Percentiles rank a stretch among this genome's conserved stretches.
Evolutionary conservation across 352 stramenopile genomes (phyloP).

Genomic region (Phytophthora sansomeana): DNA sequence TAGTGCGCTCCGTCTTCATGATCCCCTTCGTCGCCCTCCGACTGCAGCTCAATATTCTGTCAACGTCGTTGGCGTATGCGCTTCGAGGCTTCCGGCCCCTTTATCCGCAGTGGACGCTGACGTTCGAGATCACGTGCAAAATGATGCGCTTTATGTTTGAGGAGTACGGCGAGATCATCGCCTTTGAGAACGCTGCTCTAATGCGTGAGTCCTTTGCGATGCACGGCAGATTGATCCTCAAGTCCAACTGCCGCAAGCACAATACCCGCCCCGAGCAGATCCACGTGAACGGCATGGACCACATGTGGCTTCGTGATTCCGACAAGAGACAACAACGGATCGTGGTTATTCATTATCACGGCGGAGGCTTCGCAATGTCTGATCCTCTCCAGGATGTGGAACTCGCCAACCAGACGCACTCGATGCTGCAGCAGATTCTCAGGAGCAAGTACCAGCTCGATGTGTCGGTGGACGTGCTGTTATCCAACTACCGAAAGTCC

Average conservation of each 20-base stretch:
- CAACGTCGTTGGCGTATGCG: constrained; percentile 9
- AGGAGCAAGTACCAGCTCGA: constrained; percentile 28
- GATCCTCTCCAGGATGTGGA: constrained; percentile 35
- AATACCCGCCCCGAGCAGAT: constrained; percentile 22
- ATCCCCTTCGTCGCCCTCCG: constrained; percentile 11
- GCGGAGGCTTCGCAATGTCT: constrained; percentile 36
- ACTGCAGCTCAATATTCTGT: constrained; percentile 24
- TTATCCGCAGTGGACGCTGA: constrained; percentile 40
- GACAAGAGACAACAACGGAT: constrained; percentile 28
- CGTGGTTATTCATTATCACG: constrained; percentile 34
- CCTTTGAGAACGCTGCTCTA: constrained; percentile 24
- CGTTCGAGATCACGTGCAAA: constrained; percentile 38
- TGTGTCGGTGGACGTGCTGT: constrained; percentile 27
- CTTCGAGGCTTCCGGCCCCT: constrained; percentile 29
- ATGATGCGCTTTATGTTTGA: constrained; percentile 41
- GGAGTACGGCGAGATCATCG: constrained; percentile 34
- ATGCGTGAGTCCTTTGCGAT: constrained; percentile 22
- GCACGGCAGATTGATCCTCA: constrained; percentile 31
- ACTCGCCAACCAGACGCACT: constrained; percentile 34
- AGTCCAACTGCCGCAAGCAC: constrained; percentile 28
- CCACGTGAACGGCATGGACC: constrained; percentile 23
- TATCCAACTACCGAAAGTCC: constrained; percentile 34
- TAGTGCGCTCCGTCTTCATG: constrained; percentile 18
- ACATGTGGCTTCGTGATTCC: constrained; percentile 31
- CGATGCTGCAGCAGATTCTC: constrained; percentile 37